A percentile compares a stretch with the other conserved stretches of the same genome.
Conservation (phyloP, 495 filamentous ascomycete genomes). For the Talaromyces stipitatus region DNA sequence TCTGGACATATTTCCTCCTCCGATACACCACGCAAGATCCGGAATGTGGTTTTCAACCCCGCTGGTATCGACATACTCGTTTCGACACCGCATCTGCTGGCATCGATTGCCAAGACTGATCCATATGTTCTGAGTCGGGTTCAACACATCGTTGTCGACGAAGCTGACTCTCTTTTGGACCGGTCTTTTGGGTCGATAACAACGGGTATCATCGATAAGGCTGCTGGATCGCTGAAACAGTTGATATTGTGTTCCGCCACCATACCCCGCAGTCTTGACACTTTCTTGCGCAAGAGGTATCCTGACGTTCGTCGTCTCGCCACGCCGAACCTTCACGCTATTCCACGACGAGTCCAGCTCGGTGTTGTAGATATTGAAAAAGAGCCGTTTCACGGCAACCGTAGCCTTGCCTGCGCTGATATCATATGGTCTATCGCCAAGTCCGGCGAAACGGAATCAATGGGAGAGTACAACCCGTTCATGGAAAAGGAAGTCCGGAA, state of each 20-base stretch:
- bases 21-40: constrained; percentile 70
- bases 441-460: constrained; percentile 45
- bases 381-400: constrained; percentile 86
- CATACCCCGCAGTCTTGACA: constrained; percentile 82
- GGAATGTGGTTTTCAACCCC: constrained; percentile 72
- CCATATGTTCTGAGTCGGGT: constrained; percentile 86
- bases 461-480: constrained; percentile 22
- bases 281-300: constrained; percentile 69
- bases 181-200: constrained; percentile 82
- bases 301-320: constrained; percentile 77
- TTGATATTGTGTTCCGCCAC: constrained; percentile 96
- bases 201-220: constrained; percentile 68
- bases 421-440: constrained; percentile 90
- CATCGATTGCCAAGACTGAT: constrained; percentile 75
- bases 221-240: constrained; percentile 69
- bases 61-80: constrained; percentile 79
- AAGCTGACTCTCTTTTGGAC: constrained; percentile 93
- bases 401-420: constrained; percentile 84
- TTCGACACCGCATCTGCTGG: constrained; percentile 80
- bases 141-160: constrained; percentile 79
- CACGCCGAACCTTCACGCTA: constrained; percentile 91
- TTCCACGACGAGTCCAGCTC: constrained; percentile 88
- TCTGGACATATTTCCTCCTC: constrained; percentile 71
- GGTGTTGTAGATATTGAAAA: constrained; percentile 86
- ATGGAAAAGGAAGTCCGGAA: constrained; percentile 60